Conservation (phyloP, 108 stramenopile species). For the Cyclotella sp. region DNA sequence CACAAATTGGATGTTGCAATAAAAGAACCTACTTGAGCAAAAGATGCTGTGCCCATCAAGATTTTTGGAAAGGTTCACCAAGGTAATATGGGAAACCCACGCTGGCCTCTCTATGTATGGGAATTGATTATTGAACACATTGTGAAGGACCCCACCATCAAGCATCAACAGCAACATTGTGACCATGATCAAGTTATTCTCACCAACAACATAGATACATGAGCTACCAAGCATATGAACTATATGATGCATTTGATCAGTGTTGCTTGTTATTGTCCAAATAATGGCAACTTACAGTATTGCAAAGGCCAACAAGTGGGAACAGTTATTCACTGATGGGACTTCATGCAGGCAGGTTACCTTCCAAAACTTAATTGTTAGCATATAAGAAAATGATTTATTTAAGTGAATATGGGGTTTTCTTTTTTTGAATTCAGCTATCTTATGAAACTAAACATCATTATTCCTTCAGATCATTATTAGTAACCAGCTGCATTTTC, state of each 20-base stretch:
- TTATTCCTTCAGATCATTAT: constrained; percentile 1
- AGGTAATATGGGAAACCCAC: background rate
- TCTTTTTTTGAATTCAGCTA: background rate
- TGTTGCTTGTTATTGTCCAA: constrained; percentile 17
- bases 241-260: background rate
- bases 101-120: constrained; percentile 17
- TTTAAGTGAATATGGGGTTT: background rate
- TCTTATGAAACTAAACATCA: background rate
- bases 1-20: background rate
- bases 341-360: constrained; percentile 9
- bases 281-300: background rate
- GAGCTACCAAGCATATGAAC: constrained; percentile 23
- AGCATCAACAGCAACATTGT: constrained; percentile 5
- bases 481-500: constrained; percentile 11
- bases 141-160: constrained; percentile 23
- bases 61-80: background rate
- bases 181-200: background rate
- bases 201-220: constrained; percentile 1
- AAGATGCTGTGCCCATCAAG: background rate
- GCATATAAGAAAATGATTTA: constrained; percentile 4
- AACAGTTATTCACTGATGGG: constrained; percentile 15
- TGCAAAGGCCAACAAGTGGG: constrained; percentile 16
- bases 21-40: background rate
- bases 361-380: constrained; percentile 18
- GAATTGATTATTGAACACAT: constrained; percentile 15